Base-by-base conservation (phyloP, 192 early-diverging fungal species). In the Oehlia diaphana region DNA sequence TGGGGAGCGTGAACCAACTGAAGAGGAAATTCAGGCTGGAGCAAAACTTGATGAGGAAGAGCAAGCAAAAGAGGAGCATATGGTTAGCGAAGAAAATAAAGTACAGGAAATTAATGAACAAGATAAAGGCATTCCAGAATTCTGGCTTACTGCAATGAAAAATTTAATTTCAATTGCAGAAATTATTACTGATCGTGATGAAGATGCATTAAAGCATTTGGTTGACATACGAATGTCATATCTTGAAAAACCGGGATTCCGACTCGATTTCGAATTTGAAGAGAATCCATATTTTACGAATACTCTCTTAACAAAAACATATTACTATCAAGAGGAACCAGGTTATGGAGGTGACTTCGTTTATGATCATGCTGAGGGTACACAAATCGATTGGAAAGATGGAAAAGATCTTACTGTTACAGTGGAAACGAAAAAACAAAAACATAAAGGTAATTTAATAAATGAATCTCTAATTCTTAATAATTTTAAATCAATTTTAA, bases 391-490 rank as follows among this genome's bases (percentile, higher is more conserved):
- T 66, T 99, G 98, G 98, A 99, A 99, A 87, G 95, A 97, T 77
- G 96, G 93, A 83, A 95, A 98, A 89, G 93, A 99, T 86, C 90
- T 99, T 63, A 93, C 93, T 77, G 92, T 98, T 71, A 96, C 90
- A 16, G 88, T 98, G 74, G 97, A 99, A 88, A 94, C 96, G 86
- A 97, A 96, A 91, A 99, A 96, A 88, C 98, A 99, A 90, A 95
- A 97, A 73, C 96, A 98, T 89, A 98, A 97, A 91, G 93, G 90
- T 90, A 70, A 62, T 31, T 70, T 49, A 31, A n/a, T 63, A 23
- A 42, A 14, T 31, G 14, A 19, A 37, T 10, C 62, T 84, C 23
- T 70, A 23, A 73, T 50, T 33, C 10, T 31, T 67, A 39, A 9
- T 61, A 9, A 72, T 53, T 47, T 35, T 13, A 50, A 23, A n/a